Evolutionary conservation across 176 grass and related monocot species (phyloP).

Genomic region (bread wheat (Triticum aestivum)): IWGSC_CS_RefSeq_v2.1 NC_057812.1:563135502-563136001

Average conservation of each 20-base stretch:
- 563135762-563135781: not conserved
- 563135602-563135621: not conserved
- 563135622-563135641: too few species aligned
- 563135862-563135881: not conserved
- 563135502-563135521: too few species aligned
- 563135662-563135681: too few species aligned
- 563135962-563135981: not conserved
- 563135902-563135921: not conserved
- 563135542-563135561: too few species aligned
- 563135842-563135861: not conserved
- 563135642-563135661: not conserved
- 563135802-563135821: conserved; percentile 61
- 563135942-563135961: conserved; percentile 33
- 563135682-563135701: not conserved
- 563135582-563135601: too few species aligned
- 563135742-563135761: not conserved
- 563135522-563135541: too few species aligned
- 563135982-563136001: not conserved
- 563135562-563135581: too few species aligned
- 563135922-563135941: not conserved
- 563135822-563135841: not conserved
- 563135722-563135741: not conserved
- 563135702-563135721: not conserved
- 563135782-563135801: conserved; percentile 24
- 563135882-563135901: not conserved